phyloP scores from a whole-genome alignment of 139 green algal species.

The Haematococcus sp. region DNA sequence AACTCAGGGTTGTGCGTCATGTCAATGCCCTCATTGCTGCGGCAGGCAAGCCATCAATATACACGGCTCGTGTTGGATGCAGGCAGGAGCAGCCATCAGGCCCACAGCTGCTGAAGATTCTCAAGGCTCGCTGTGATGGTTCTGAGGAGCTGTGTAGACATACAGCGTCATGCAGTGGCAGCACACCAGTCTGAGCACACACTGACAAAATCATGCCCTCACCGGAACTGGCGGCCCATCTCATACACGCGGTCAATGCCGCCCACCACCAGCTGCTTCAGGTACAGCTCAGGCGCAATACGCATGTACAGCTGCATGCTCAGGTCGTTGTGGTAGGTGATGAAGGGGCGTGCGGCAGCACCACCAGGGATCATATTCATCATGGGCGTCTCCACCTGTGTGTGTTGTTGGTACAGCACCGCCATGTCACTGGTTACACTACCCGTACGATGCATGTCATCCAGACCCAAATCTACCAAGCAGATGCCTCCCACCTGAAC shows the following conservation, averaged over 20 bases:
- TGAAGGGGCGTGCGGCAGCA: slow-evolving; percentile 92
- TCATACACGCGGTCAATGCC: slow-evolving; percentile 96
- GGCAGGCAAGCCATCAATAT: neutral
- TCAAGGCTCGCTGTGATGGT: too few species aligned
- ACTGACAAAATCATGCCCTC: too few species aligned
- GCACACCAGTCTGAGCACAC: too few species aligned
- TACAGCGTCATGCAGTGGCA: too few species aligned
- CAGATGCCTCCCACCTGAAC: too few species aligned
- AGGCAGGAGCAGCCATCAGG: neutral
- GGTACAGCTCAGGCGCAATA: slow-evolving; percentile 97
- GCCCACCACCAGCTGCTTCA: slow-evolving; percentile 98
- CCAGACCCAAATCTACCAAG: too few species aligned
- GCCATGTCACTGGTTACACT: too few species aligned
- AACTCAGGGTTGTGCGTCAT: slow-evolving; percentile 99
- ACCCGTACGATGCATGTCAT: too few species aligned
- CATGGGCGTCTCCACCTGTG: slow-evolving; percentile 89
- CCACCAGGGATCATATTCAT: slow-evolving; percentile 96
- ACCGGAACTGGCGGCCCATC: slow-evolving; percentile 86
- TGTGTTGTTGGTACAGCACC: too few species aligned
- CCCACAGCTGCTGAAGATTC: too few species aligned
- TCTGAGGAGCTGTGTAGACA: too few species aligned
- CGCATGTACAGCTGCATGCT: slow-evolving; percentile 98
- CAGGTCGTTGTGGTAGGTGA: slow-evolving; percentile 99
- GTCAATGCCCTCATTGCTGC: slow-evolving; percentile 96
- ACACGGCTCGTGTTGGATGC: neutral